Evolutionary conservation across 1,284 basidiomycete species (phyloP), one percentile per base, ranked within the genome.

Genomic region (Coriolopsis trogii): DNA sequence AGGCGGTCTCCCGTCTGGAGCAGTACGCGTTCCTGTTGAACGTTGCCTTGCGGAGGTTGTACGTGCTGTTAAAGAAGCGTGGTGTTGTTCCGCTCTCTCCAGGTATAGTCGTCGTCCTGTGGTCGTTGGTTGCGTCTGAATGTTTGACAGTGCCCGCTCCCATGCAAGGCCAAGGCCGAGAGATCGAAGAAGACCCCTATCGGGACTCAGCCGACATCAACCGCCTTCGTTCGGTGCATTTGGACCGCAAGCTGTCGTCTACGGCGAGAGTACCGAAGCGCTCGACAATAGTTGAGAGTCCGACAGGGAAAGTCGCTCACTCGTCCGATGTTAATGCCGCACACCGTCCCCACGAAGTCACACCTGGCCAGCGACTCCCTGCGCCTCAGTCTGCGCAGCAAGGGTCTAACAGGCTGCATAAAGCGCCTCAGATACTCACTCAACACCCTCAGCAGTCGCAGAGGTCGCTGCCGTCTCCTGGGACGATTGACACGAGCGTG

Each of bases 21-120:
- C 96, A 99, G 69, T 99, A 98, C 70, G 92, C 97, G 0, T 99
- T 97, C 77, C 73, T 99, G 55, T 76, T 99, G 47, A 95, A 98
- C 63, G 97, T 99, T 16, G 97, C 96, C 4, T 79, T 99, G 49
- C 83, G 95, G 59, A 82, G 96, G 63, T 76, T 99, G 48, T 98
- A 95, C 71, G 82, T 93, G 37, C 79, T 98, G 51, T 78, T 98
- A 66, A 91, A 93, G 75, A 91, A 93, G 73, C 87, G 94, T 60
- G 95, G 95, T 25, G 89, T 95, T 18, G 90, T 98, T 23, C 87
- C 92, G 31, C 74, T 88, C 40, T 85, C 86, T 13, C 85, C 89
- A 55, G 79, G 89, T 88, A 71, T n/a, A 67, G 85, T 73, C 12
- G 9, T 6, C 26, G 12, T 23, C 34, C 25, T 25, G 15, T 36